Evolutionary conservation across 2,329 filamentous ascomycete genomes (phyloP).

Genomic region (Cladobotryum mycophilum): DNA sequence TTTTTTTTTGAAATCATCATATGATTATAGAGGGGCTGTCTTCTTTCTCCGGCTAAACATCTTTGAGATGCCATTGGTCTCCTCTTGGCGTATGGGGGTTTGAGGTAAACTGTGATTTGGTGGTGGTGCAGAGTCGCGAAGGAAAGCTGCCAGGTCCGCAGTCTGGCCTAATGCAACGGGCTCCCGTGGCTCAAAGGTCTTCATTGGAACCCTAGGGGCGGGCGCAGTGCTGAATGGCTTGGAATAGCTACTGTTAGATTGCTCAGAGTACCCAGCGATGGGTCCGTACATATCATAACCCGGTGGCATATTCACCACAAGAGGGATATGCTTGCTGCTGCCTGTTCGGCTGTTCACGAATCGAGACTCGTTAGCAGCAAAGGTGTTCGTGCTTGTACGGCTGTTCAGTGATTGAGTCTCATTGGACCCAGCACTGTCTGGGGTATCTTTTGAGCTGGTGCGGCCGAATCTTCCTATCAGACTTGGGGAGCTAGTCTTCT

Average conservation of each 20-base stretch:
- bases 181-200: constrained; percentile 53
- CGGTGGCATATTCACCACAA: constrained; percentile 44
- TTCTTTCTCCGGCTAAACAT: constrained; percentile 48
- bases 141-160: constrained; percentile 65
- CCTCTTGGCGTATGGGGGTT: constrained; percentile 27
- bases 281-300: constrained; percentile 38
- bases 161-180: constrained; percentile 48
- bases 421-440: constrained; percentile 17
- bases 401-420: constrained; percentile 33
- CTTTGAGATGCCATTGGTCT: constrained; percentile 37
- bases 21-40: constrained; percentile 25
- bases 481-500: constrained; percentile 55
- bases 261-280: constrained; percentile 15
- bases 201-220: constrained; percentile 44
- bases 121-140: constrained; percentile 62
- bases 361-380: background rate
- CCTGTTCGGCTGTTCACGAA: constrained; percentile 14
- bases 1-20: background rate
- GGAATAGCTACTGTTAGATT: constrained; percentile 7
- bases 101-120: constrained; percentile 26
- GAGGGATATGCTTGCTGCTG: constrained; percentile 43
- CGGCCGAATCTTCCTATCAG: constrained; percentile 54
- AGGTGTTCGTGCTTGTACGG: constrained; percentile 26
- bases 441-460: constrained; percentile 22
- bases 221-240: constrained; percentile 18